Conservation (phyloP, 1,284 basidiomycete genomes). For the Melampsora occidentalis region DNA sequence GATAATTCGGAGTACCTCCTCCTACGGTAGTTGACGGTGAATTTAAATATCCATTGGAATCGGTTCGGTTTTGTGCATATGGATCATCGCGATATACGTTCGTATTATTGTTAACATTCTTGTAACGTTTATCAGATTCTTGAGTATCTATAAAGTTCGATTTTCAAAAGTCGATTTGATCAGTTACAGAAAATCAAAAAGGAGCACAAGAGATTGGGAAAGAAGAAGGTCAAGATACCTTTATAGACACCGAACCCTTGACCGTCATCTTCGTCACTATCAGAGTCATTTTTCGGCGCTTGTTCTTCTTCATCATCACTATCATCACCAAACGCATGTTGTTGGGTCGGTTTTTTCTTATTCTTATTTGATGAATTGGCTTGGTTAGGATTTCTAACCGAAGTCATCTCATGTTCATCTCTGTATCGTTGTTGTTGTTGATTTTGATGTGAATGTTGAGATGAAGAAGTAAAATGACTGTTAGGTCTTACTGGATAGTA, state of each 20-base stretch:
- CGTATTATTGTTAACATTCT: background rate
- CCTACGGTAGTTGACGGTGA: constrained; percentile 1
- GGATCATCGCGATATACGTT: background rate
- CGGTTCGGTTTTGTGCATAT: background rate
- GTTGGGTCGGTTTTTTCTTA: background rate
- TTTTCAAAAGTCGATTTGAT: background rate
- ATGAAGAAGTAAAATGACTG: background rate
- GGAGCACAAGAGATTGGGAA: background rate
- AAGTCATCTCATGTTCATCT: constrained; percentile 5
- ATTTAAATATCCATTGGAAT: background rate
- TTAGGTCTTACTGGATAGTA: constrained; percentile 6
- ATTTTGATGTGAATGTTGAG: background rate
- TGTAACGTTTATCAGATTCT: background rate
- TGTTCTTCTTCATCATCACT: constrained; percentile 4
- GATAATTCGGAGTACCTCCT: background rate
- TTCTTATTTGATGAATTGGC: no score
- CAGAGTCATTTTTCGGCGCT: background rate
- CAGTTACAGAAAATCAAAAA: background rate
- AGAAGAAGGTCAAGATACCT: background rate
- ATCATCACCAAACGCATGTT: constrained; percentile 2
- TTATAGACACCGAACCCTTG: constrained; percentile 30
- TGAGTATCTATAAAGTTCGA: background rate
- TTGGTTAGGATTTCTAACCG: no score
- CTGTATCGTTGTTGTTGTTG: background rate
- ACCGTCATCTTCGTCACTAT: constrained; percentile 23